phyloP scores from a whole-genome alignment of 2,329 filamentous ascomycete species.

The Pseudocercospora fuligena region DNA sequence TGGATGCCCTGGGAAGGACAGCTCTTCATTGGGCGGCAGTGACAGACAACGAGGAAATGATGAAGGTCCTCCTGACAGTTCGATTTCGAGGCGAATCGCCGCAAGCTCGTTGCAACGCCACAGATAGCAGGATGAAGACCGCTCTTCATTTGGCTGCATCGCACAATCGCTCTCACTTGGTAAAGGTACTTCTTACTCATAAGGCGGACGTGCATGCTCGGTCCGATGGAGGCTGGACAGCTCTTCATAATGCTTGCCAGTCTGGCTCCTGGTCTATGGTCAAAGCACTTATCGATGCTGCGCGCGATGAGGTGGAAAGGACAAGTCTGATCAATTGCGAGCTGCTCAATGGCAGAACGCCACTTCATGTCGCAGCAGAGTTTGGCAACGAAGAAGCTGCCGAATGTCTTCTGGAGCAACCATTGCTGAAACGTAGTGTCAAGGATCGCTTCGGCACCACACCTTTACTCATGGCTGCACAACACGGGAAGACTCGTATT shows the following conservation, averaged over 20 bases:
- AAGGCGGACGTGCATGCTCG: slow-evolving; percentile 87
- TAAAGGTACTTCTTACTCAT: slow-evolving; percentile 90
- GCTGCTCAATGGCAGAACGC: slow-evolving; percentile 33
- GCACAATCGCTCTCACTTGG: slow-evolving; percentile 43
- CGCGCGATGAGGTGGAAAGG: slow-evolving; percentile 24
- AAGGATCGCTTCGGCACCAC: slow-evolving; percentile 53
- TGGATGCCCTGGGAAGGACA: slow-evolving; percentile 31
- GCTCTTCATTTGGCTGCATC: slow-evolving; percentile 31
- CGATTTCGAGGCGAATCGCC: slow-evolving; percentile 27
- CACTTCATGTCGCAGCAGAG: slow-evolving; percentile 37
- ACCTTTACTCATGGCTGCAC: slow-evolving; percentile 48
- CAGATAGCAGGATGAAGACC: slow-evolving; percentile 32
- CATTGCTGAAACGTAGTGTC: slow-evolving; percentile 40
- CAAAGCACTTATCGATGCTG: slow-evolving; percentile 30
- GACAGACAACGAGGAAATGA: slow-evolving; percentile 32
- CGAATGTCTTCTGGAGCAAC: slow-evolving; percentile 26
- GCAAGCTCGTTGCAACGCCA: slow-evolving; percentile 26
- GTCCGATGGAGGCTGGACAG: slow-evolving; percentile 91
- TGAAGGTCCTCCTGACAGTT: slow-evolving; percentile 25
- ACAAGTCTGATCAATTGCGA: slow-evolving; percentile 29
- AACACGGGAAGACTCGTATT: slow-evolving; percentile 48
- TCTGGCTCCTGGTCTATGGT: slow-evolving; percentile 26
- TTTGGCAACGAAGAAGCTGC: slow-evolving; percentile 34
- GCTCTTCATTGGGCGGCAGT: slow-evolving; percentile 36
- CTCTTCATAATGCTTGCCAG: slow-evolving; percentile 65